Percentiles rank a stretch among this genome's conserved stretches.
Evolutionary conservation across 768 basidiomycete species (phyloP).

Genomic region (Phylloporus sp.): DNA sequence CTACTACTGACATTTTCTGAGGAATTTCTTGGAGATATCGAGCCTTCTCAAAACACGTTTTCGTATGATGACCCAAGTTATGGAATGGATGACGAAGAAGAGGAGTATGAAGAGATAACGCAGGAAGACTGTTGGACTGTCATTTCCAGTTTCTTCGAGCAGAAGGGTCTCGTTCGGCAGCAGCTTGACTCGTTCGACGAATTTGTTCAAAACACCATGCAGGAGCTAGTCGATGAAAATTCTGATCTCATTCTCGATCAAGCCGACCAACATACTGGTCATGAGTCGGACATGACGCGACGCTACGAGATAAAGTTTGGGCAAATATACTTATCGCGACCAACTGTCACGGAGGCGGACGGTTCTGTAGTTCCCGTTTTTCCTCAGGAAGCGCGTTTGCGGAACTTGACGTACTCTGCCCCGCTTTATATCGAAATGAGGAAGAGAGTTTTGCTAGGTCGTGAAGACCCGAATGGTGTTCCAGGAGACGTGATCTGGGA

Average conservation of each 20-base stretch:
- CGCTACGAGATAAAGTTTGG: conserved; percentile 97
- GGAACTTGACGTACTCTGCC: conserved; percentile 95
- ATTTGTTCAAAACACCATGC: conserved; percentile 99
- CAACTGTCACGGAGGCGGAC: conserved; percentile 93
- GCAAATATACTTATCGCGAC: conserved; percentile 94
- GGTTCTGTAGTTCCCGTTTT: conserved; percentile 91
- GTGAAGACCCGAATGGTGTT: conserved; percentile 74
- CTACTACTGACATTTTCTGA: conserved; percentile 30
- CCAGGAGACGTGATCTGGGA: conserved; percentile 81
- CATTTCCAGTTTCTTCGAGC: conserved; percentile 94
- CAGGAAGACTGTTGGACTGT: conserved; percentile 95
- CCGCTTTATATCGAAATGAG: conserved; percentile 95
- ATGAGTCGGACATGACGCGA: conserved; percentile 73
- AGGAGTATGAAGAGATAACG: conserved; percentile 73
- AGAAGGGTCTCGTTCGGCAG: conserved; percentile 95
- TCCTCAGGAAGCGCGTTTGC: conserved; percentile 91
- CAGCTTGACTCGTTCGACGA: conserved; percentile 98
- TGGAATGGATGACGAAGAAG: conserved; percentile 49
- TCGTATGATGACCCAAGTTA: conserved; percentile 58
- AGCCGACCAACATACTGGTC: conserved; percentile 91
- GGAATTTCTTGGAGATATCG: conserved; percentile 40
- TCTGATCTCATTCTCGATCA: conserved; percentile 95
- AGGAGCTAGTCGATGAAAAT: conserved; percentile 97
- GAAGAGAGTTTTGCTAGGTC: conserved; percentile 75
- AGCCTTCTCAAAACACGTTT: conserved; percentile 42